phyloP scores from a whole-genome alignment of 139 green algal genomes.

The Coccomyxa sp. region DNA sequence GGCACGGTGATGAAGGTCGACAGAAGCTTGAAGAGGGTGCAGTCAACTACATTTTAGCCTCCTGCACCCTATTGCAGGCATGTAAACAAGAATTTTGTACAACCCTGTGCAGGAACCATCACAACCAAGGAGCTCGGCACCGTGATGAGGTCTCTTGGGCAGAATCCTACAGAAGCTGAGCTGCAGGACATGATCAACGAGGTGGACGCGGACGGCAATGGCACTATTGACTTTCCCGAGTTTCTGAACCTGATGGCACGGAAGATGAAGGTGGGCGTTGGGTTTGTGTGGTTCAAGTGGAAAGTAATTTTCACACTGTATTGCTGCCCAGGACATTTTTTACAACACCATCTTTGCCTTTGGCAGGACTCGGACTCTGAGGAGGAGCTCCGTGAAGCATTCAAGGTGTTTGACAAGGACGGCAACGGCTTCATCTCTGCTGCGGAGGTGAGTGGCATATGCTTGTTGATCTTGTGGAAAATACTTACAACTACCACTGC shows the following conservation, averaged over 20 bases:
- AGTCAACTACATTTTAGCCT: too few relatives aligned
- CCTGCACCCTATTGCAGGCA: too few relatives aligned
- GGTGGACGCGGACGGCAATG: conserved; percentile 97
- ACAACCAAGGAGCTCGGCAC: conserved; percentile 98
- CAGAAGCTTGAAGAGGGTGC: too few relatives aligned
- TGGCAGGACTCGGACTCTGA: conserved; percentile 88
- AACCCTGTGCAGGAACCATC: conserved; percentile 64
- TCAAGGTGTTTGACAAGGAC: conserved; percentile 99
- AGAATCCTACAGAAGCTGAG: conserved; percentile 99
- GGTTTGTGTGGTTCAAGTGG: too few relatives aligned
- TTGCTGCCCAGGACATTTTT: background rate
- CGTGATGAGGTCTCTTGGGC: conserved; percentile 97
- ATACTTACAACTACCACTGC: too few relatives aligned
- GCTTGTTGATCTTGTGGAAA: too few relatives aligned
- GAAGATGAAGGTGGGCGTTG: conserved; percentile 92
- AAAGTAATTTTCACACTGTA: background rate
- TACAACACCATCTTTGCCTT: background rate
- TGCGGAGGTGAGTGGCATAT: conserved; percentile 66
- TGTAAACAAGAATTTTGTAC: too few relatives aligned
- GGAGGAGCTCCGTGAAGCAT: conserved; percentile 97
- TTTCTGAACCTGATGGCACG: conserved; percentile 97
- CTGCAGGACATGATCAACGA: conserved; percentile 99
- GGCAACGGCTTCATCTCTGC: conserved; percentile 98
- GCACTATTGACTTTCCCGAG: conserved; percentile 99
- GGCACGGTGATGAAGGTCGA: too few relatives aligned